A percentile compares a stretch with the other conserved stretches of the same genome.
These are phyloP conservation scores for Aspergillus neotritici DNA, from an alignment of 2,329 filamentous ascomycete genomes.

Conservation along the genomic window DNA sequence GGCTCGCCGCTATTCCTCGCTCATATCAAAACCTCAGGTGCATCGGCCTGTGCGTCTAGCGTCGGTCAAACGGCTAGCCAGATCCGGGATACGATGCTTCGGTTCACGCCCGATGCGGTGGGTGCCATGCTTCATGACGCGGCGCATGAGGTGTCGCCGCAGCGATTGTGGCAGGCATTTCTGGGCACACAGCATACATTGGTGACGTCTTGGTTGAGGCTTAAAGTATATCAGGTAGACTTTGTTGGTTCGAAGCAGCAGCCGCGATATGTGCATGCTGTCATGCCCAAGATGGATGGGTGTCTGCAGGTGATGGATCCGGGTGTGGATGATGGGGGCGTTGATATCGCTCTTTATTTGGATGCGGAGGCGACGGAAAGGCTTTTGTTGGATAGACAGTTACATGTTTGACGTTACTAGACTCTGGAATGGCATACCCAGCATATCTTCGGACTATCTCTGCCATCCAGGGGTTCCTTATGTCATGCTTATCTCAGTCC, in stretches of 20 bases:
- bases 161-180: constrained; percentile 47
- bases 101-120: constrained; percentile 36
- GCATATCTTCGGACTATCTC: too few relatives aligned
- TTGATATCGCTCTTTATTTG: constrained; percentile 15
- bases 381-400: not conserved
- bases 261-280: constrained; percentile 37
- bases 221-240: constrained; percentile 32
- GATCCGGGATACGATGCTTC: constrained; percentile 33
- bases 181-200: constrained; percentile 40
- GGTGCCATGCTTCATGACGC: constrained; percentile 40
- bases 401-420: not conserved
- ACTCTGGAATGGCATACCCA: too few relatives aligned
- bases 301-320: constrained; percentile 40
- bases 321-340: constrained; percentile 8
- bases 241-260: constrained; percentile 26
- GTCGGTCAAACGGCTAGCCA: constrained; percentile 9
- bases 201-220: constrained; percentile 40
- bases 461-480: too few relatives aligned
- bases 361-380: constrained; percentile 3
- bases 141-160: constrained; percentile 42
- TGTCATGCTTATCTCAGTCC: too few relatives aligned
- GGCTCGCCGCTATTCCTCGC: constrained; percentile 44
- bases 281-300: constrained; percentile 43
- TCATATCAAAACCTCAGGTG: constrained; percentile 25
- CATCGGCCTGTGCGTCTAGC: not conserved